These are phyloP conservation scores for Kondoa subrosea DNA, from an alignment of 768 basidiomycete genomes.

Conservation along the genomic window DNA sequence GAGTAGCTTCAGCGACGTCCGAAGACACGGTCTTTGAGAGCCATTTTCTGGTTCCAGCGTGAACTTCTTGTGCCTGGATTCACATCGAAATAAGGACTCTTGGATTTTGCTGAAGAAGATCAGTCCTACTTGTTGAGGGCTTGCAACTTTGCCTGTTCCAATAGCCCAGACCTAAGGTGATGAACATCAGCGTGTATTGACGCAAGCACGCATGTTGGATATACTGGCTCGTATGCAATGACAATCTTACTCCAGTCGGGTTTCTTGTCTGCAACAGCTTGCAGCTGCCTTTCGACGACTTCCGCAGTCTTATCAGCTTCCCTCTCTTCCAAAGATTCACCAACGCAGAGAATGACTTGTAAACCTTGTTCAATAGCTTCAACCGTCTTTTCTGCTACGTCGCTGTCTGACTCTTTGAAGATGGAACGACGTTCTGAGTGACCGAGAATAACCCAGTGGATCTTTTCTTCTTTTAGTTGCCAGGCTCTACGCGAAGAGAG, in stretches of 20 bases:
- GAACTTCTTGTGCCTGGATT: constrained; percentile 82
- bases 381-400: constrained; percentile 71
- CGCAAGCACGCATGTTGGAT: neutral
- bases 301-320: constrained; percentile 57
- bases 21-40: constrained; percentile 49
- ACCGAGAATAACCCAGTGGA: constrained; percentile 85
- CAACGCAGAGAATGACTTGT: constrained; percentile 85
- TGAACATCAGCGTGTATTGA: neutral
- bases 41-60: constrained; percentile 63
- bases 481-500: constrained; percentile 45
- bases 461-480: constrained; percentile 68
- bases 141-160: constrained; percentile 91
- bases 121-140: constrained; percentile 38
- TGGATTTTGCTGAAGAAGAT: neutral
- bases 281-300: constrained; percentile 67
- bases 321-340: constrained; percentile 78
- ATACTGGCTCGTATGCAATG: constrained; percentile 75
- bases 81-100: constrained; percentile 1
- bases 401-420: constrained; percentile 70
- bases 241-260: constrained; percentile 75
- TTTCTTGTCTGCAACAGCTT: constrained; percentile 49
- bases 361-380: constrained; percentile 60
- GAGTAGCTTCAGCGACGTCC: constrained; percentile 51
- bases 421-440: constrained; percentile 91
- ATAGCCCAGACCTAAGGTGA: constrained; percentile 62